Percentiles rank a stretch among this genome's conserved stretches.
These are phyloP conservation scores for Lunularia cruciata DNA, from an alignment of 225 moss, liverwort and hornwort genomes.

Conservation along the genomic window DNA sequence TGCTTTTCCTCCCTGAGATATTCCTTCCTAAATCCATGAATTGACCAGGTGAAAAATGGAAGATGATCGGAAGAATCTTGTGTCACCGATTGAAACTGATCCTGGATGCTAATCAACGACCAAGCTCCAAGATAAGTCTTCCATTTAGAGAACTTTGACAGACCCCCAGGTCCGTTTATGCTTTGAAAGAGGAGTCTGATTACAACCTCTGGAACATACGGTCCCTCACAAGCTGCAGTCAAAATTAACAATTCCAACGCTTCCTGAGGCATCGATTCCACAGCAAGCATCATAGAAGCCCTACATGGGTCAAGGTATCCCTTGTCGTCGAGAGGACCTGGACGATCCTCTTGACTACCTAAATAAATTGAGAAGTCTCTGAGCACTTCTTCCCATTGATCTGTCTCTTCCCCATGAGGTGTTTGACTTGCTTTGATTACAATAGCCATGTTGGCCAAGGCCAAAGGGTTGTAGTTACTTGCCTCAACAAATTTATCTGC, in stretches of 20 bases:
- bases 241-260: not conserved
- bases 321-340: not conserved
- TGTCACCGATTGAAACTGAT: not conserved
- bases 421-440: conserved; percentile 7
- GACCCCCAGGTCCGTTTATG: not conserved
- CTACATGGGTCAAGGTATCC: not conserved
- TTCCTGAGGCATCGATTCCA: conserved; percentile 14
- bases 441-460: conserved; percentile 28
- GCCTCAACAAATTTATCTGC: conserved; percentile 26
- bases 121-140: conserved; percentile 3
- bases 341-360: not conserved
- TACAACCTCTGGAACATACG: conserved; percentile 16
- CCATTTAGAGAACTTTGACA: conserved; percentile 4
- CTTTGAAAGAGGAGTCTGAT: not conserved
- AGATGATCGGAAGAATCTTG: not conserved
- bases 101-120: conserved; percentile 4
- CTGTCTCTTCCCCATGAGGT: conserved; percentile 10
- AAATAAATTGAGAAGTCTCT: not conserved
- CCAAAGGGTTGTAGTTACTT: conserved; percentile 23
- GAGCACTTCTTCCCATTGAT: conserved; percentile 17
- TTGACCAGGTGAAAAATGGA: not conserved
- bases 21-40: conserved; percentile 7
- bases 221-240: not conserved
- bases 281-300: conserved; percentile 3
- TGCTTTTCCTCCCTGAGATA: not conserved